Evolutionary conservation across 2,329 filamentous ascomycete species (phyloP).

Genomic region (Botrytis elliptica): DNA sequence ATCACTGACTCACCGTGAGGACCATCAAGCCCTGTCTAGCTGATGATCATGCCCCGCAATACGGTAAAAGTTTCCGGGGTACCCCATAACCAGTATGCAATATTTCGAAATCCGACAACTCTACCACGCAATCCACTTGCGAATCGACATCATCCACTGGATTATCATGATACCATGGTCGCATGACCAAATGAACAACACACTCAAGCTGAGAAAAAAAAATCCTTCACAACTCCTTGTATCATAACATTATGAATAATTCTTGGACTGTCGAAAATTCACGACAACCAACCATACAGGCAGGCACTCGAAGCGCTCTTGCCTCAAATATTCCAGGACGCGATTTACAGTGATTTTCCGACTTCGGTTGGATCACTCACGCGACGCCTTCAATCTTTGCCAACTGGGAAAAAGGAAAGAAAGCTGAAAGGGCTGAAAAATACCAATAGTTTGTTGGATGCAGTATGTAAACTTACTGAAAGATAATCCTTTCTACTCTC

Average conservation of each 20-base stretch:
- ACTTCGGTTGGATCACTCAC: neutral
- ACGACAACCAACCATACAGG: neutral
- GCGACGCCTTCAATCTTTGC: neutral
- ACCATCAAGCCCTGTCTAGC: neutral
- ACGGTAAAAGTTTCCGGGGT: slow-evolving; percentile 1
- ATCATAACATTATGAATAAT: neutral
- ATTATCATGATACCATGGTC: neutral
- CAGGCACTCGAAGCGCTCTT: neutral
- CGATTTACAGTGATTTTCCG: neutral
- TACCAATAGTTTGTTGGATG: neutral
- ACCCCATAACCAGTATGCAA: neutral
- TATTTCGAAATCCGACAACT: neutral
- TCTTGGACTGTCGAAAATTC: neutral
- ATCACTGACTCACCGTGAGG: neutral
- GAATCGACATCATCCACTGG: neutral
- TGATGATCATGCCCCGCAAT: slow-evolving; percentile 7
- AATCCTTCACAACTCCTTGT: neutral
- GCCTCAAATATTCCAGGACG: neutral
- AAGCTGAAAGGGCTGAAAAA: neutral
- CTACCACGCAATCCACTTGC: neutral
- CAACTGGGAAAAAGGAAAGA: neutral
- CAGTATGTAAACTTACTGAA: neutral
- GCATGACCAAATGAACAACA: slow-evolving; percentile 10
- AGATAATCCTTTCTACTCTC: slow-evolving; percentile 1
- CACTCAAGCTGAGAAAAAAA: neutral